Conservation (phyloP, 176 grass and related monocot genomes). For the Zea luxurians region DNA sequence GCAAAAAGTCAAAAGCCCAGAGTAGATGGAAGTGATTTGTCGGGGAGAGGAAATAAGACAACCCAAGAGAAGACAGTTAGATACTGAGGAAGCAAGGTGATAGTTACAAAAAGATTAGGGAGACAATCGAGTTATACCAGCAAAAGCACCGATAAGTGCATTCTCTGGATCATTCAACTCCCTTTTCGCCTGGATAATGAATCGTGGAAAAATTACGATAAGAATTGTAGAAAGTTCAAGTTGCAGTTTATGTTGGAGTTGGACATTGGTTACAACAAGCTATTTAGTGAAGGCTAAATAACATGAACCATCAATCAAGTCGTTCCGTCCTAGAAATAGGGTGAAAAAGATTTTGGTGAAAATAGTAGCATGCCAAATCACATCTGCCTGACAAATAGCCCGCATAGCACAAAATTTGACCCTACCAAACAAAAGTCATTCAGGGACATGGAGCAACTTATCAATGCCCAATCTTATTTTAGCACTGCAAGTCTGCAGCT, state of each 20-base stretch:
- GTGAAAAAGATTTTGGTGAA: neutral
- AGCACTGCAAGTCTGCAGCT: neutral
- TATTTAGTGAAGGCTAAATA: neutral
- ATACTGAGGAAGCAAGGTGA: neutral
- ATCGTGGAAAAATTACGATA: neutral
- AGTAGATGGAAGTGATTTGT: neutral
- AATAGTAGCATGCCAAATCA: neutral
- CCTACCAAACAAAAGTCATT: neutral
- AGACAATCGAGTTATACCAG: conserved; percentile 49
- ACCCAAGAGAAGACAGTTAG: neutral
- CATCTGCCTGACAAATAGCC: neutral
- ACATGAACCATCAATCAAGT: neutral
- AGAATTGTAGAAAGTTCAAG: neutral
- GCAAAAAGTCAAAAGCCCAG: neutral
- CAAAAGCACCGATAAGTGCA: conserved; percentile 95
- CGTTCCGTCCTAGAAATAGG: neutral
- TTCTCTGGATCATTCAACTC: conserved; percentile 94
- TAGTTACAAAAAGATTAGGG: neutral
- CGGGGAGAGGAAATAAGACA: neutral
- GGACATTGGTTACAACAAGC: neutral
- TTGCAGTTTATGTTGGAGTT: neutral
- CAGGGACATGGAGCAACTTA: neutral
- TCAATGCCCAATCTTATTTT: neutral
- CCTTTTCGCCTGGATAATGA: conserved; percentile 59
- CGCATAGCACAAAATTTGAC: neutral